Evolutionary conservation across 2,329 filamentous ascomycete species (phyloP).

Genomic region (Blastomyces silverae): DNA sequence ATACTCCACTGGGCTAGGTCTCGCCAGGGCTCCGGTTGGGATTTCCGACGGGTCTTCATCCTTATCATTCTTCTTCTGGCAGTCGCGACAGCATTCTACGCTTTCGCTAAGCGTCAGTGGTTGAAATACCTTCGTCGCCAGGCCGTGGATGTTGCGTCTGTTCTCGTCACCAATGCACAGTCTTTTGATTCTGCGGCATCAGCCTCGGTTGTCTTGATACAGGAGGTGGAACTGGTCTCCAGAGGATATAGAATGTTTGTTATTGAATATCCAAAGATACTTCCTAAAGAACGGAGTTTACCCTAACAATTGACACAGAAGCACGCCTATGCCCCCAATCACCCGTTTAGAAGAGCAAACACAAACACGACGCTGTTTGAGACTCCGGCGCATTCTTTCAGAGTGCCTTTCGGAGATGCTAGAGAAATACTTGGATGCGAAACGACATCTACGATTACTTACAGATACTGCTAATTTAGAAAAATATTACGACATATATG

Average conservation of each 20-base stretch:
- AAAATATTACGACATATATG: slow-evolving; percentile 87
- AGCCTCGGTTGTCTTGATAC: slow-evolving; percentile 72
- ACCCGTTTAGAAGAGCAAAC: slow-evolving; percentile 79
- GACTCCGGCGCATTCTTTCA: slow-evolving; percentile 69
- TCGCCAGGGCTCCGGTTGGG: slow-evolving; percentile 45
- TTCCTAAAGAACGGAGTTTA: neutral
- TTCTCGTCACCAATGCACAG: slow-evolving; percentile 67
- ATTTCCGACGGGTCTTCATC: slow-evolving; percentile 36
- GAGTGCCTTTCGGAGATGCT: slow-evolving; percentile 64
- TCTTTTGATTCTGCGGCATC: slow-evolving; percentile 71
- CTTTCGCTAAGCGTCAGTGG: slow-evolving; percentile 72
- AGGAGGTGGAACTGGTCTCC: slow-evolving; percentile 93
- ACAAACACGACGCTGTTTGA: slow-evolving; percentile 69
- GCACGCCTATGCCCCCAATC: slow-evolving; percentile 83
- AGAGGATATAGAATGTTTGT: slow-evolving; percentile 77
- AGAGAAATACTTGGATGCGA: slow-evolving; percentile 63
- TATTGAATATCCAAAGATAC: neutral
- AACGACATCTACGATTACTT: slow-evolving; percentile 61
- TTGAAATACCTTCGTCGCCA: slow-evolving; percentile 69
- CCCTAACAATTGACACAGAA: slow-evolving; percentile 49
- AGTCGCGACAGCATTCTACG: slow-evolving; percentile 56
- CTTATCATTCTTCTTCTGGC: slow-evolving; percentile 44
- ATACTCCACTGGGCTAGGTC: slow-evolving; percentile 64
- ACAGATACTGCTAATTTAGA: slow-evolving; percentile 76
- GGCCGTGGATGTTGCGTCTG: slow-evolving; percentile 60